Evolutionary conservation across 768 basidiomycete species (phyloP).

Genomic region (Baorangia bicolor): DNA sequence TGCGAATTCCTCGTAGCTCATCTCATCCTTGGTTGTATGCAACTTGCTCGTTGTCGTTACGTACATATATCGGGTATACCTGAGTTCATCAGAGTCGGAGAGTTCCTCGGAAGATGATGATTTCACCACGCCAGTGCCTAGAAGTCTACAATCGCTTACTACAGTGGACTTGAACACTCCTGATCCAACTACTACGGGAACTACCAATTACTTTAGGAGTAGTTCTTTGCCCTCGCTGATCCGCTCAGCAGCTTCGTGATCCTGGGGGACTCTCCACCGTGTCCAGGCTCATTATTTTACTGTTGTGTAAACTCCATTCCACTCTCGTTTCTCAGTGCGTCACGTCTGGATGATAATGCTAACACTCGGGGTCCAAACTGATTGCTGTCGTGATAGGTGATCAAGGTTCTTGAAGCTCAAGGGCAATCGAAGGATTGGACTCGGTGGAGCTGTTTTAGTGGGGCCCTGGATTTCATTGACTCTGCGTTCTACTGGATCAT

Average conservation of each 20-base stretch:
- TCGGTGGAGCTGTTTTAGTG: too few species aligned
- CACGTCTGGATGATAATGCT: background rate
- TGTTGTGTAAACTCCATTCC: background rate
- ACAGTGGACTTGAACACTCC: background rate
- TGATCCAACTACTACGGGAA: background rate
- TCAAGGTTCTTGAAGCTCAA: background rate
- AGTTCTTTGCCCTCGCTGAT: background rate
- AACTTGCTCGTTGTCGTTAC: conserved; percentile 10
- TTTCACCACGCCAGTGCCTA: conserved; percentile 1
- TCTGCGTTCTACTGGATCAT: background rate
- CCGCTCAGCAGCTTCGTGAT: background rate
- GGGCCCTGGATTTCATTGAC: background rate
- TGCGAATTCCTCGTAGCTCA: background rate
- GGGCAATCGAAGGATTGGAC: background rate
- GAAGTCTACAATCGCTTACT: background rate
- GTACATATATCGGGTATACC: background rate
- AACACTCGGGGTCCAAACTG: background rate
- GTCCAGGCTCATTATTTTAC: background rate
- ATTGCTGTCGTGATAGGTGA: too few species aligned
- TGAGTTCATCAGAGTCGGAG: background rate
- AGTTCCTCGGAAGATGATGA: conserved; percentile 7
- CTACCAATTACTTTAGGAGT: background rate
- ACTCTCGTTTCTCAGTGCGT: background rate
- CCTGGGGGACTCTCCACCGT: background rate
- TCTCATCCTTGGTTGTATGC: conserved; percentile 4